phyloP scores from a whole-genome alignment of 192 early-diverging fungal genomes.

The Coemansia sp. region DNA sequence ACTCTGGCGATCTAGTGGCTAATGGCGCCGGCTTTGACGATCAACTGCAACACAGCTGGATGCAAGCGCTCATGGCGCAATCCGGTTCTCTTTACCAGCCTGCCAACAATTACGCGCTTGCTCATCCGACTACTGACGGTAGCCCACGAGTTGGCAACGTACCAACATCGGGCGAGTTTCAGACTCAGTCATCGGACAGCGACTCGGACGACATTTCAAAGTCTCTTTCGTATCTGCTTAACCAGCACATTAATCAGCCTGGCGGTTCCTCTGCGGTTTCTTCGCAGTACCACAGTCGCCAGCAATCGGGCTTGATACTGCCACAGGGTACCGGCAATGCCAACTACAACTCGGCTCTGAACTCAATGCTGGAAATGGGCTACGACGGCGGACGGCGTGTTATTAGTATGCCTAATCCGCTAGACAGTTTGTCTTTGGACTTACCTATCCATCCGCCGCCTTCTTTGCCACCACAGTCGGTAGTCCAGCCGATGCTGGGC shows the following conservation, averaged over 20 bases:
- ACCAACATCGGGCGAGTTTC: background rate
- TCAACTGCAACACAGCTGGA: slow-evolving; percentile 21
- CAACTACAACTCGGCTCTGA: slow-evolving; percentile 13
- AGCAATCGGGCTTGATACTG: background rate
- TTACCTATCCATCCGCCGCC: slow-evolving; percentile 42
- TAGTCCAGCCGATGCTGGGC: slow-evolving; percentile 16
- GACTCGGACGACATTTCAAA: slow-evolving; percentile 45
- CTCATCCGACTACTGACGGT: background rate
- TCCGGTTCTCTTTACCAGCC: slow-evolving; percentile 7
- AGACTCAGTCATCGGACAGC: slow-evolving; percentile 26
- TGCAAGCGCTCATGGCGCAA: slow-evolving; percentile 36
- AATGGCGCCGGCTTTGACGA: slow-evolving; percentile 11
- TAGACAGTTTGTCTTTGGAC: slow-evolving; percentile 49
- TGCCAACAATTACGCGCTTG: background rate
- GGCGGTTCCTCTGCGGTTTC: background rate
- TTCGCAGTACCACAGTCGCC: background rate
- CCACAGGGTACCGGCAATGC: background rate
- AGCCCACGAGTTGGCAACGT: background rate
- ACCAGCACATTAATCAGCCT: slow-evolving; percentile 32
- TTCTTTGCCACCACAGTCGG: slow-evolving; percentile 16
- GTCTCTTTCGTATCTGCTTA: slow-evolving; percentile 36
- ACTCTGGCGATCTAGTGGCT: background rate
- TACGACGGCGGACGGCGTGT: slow-evolving; percentile 44
- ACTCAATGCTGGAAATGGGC: slow-evolving; percentile 37
- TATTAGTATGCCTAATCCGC: slow-evolving; percentile 53